phyloP scores from a whole-genome alignment of 768 basidiomycete genomes.

The Lactarius psammicola region DNA sequence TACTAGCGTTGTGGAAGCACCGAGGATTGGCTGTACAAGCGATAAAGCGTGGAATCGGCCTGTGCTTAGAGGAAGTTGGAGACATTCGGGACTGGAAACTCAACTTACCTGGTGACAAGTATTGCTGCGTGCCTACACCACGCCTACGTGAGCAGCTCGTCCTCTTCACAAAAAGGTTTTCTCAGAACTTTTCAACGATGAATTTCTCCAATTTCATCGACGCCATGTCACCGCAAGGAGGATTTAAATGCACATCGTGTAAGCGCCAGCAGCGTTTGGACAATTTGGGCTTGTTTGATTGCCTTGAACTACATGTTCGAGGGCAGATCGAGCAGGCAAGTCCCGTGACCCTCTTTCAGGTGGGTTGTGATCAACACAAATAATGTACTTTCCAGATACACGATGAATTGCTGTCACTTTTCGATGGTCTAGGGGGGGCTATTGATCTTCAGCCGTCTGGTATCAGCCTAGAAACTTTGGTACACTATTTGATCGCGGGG shows the following conservation, averaged over 20 bases:
- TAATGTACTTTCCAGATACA: neutral
- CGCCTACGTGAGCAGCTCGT: neutral
- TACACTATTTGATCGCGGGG: constrained; percentile 17
- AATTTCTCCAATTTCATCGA: constrained; percentile 4
- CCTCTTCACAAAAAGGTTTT: neutral
- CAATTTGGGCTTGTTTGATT: constrained; percentile 4
- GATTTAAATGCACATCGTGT: neutral
- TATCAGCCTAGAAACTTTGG: neutral
- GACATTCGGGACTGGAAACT: constrained; percentile 1
- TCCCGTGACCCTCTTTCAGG: neutral
- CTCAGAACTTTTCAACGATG: neutral
- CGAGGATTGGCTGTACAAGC: neutral
- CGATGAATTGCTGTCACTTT: neutral
- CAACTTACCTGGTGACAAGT: neutral
- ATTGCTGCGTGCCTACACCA: neutral
- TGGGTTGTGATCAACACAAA: neutral
- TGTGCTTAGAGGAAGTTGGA: constrained; percentile 4
- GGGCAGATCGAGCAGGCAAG: neutral
- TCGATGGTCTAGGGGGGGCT: neutral
- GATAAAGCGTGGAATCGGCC: neutral
- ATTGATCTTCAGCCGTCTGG: neutral
- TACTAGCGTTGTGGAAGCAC: constrained; percentile 14
- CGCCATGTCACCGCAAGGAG: neutral
- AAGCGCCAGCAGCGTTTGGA: neutral
- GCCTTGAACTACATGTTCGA: constrained; percentile 7